Base-by-base conservation (phyloP, 2,329 filamentous ascomycete species). In the Aaosphaeria pasadenensis region DNA sequence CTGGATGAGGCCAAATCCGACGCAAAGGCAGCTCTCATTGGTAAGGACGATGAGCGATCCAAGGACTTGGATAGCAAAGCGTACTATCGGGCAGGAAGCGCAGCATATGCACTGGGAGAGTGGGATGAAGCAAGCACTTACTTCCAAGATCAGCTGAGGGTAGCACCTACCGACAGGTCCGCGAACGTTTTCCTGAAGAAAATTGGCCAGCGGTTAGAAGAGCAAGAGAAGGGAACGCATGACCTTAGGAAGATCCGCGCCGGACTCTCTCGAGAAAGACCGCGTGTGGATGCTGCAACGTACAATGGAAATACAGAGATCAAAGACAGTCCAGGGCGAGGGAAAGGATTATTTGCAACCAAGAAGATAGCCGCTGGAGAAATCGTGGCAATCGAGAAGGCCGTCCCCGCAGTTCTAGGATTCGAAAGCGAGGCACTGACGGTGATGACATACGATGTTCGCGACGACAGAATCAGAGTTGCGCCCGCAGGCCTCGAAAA, bases 331-430 rank as follows among this genome's bases (percentile, higher is more conserved):
- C 57, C 61, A 1, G 71, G 63, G 6, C 67, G 71, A 13, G 79
- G 78, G 2, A 69, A 71, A 2, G 80, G 80, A 0, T 60, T 83
- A 0, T 84, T 82, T 54, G 77, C 75, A 0, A 79, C 73, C 1
- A 61, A 66, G 17, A 55, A 66, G 0, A 75, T 83, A 2, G 66
- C 69, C 35, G 71, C 75, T 0, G 80, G 80, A 0, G 75, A 82
- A 4, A 64, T 82, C 2, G 59, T 84, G 0, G 54, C 83, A 1
- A 81, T 77, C 42, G 80, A 83, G 50, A 84, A 83, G 52, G 79
- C 80, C 0, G 81, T 82, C 55, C 66, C 63, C 0, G 63, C 58
- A 33, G 60, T 63, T 28, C 75, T 73, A 66, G 68, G 73, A 46
- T 73, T 74, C 56, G 71, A 75, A 49, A 63, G 63, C 17, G 53